phyloP scores from a whole-genome alignment of 176 grass and related monocot genomes.

The Bromus sterilis region DNA sequence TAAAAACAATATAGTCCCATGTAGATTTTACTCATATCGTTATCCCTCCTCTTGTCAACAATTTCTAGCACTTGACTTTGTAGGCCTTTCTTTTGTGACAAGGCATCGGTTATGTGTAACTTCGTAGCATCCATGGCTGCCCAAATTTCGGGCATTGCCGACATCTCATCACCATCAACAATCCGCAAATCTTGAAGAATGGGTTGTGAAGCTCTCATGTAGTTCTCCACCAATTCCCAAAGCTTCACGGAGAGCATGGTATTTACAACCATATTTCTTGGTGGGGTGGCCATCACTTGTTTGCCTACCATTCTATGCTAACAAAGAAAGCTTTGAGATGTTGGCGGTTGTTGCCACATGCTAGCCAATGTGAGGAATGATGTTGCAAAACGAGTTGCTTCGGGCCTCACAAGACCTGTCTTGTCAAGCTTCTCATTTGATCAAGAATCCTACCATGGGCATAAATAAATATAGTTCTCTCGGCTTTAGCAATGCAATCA shows the following conservation, averaged over 20 bases:
- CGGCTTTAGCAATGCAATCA: background rate
- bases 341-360: no score
- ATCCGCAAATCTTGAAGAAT: background rate
- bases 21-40: background rate
- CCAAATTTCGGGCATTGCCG: background rate
- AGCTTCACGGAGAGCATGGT: background rate
- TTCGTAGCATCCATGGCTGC: background rate
- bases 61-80: no score
- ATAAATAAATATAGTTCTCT: background rate
- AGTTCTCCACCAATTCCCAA: background rate
- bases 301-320: background rate
- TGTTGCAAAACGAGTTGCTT: background rate
- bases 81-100: background rate
- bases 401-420: background rate
- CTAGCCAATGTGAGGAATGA: background rate
- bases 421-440: background rate
- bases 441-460: background rate
- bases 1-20: background rate
- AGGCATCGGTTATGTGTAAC: background rate
- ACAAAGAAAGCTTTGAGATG: no score
- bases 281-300: no score
- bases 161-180: background rate
- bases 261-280: background rate
- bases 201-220: background rate
- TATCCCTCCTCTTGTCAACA: background rate